A percentile compares a stretch with the other conserved stretches of the same genome.
phyloP scores from a whole-genome alignment of 2,329 filamentous ascomycete genomes.

The Phyllosticta citrichinensis region DNA sequence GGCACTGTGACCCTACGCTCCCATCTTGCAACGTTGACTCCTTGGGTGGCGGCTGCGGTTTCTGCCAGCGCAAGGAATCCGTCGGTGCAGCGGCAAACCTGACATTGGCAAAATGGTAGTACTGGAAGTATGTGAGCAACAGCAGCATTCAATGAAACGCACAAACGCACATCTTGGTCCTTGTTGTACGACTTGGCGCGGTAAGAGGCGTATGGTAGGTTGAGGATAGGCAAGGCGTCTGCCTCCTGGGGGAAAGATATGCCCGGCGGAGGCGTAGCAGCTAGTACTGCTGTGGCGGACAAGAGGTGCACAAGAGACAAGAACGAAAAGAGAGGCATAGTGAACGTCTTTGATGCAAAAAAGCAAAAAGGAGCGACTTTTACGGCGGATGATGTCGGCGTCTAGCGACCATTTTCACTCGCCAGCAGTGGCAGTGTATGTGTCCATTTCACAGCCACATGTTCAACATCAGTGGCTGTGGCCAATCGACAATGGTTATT shows the following conservation, averaged over 20 bases:
- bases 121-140: slow-evolving; percentile 7
- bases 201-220: neutral
- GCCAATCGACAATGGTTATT: neutral
- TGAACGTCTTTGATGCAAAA: neutral
- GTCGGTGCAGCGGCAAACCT: slow-evolving; percentile 45
- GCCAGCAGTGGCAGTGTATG: neutral
- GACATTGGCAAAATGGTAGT: slow-evolving; percentile 49
- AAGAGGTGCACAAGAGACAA: neutral
- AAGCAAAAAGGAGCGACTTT: neutral
- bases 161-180: neutral
- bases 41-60: slow-evolving; percentile 34
- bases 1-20: slow-evolving; percentile 14
- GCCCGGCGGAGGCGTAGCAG: neutral
- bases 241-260: neutral
- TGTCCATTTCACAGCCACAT: neutral
- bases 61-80: slow-evolving; percentile 39
- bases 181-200: neutral
- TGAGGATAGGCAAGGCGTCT: neutral
- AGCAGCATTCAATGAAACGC: neutral
- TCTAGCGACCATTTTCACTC: neutral
- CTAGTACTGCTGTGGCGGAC: neutral
- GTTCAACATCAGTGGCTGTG: neutral
- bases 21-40: slow-evolving; percentile 41
- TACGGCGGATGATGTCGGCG: neutral
- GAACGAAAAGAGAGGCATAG: neutral